Conservation (phyloP, 345 rosid species). For the Salix viminalis region DNA sequence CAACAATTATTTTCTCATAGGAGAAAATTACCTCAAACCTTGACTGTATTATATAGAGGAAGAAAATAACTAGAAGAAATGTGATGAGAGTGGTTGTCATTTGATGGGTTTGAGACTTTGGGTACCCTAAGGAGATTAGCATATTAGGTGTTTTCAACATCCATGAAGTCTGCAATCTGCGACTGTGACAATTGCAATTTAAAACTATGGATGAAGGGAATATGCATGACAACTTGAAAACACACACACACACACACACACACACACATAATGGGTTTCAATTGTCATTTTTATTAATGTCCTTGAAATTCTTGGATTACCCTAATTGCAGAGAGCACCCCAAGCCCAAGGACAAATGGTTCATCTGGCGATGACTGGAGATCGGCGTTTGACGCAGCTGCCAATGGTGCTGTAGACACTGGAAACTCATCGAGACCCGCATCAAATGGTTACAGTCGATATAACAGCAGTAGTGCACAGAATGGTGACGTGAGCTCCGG, state of each 20-base stretch:
- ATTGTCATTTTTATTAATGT: not conserved
- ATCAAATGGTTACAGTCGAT: constrained; percentile 46
- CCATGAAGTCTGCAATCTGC: too few relatives aligned
- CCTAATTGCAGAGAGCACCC: constrained; percentile 67
- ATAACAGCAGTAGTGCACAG: constrained; percentile 33
- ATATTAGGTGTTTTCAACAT: not conserved
- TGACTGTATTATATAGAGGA: not conserved
- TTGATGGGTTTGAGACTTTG: not conserved
- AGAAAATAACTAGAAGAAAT: not conserved
- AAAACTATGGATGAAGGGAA: not conserved
- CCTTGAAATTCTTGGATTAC: not conserved
- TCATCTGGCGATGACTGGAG: constrained; percentile 88
- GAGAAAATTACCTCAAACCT: not conserved
- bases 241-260: too few relatives aligned
- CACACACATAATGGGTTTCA: not conserved
- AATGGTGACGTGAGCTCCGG: constrained; percentile 57
- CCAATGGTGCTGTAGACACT: constrained; percentile 46
- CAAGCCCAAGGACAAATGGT: constrained; percentile 43
- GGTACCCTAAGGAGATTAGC: not conserved
- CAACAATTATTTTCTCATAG: not conserved
- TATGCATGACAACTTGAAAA: not conserved
- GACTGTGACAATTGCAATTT: too few relatives aligned
- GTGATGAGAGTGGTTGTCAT: not conserved
- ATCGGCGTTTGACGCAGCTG: constrained; percentile 86
- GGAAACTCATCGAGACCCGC: constrained; percentile 30